A percentile compares a stretch with the other conserved stretches of the same genome.
These are phyloP conservation scores for Pseudocercospora pini-densiflorae DNA, from an alignment of 2,329 filamentous ascomycete genomes.

Conservation along the genomic window DNA sequence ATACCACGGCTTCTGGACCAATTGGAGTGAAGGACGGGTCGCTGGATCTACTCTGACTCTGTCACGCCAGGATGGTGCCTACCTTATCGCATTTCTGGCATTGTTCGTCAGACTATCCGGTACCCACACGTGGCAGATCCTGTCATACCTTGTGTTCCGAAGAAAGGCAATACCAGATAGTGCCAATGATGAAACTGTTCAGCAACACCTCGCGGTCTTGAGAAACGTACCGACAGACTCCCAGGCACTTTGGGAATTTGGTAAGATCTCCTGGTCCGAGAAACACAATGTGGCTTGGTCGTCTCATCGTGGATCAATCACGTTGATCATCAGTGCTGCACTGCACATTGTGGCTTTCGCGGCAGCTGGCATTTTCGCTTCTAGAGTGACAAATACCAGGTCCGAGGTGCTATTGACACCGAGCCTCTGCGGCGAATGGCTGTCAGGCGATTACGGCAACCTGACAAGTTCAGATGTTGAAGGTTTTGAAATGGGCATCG, in stretches of 20 bases:
- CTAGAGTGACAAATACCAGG: background rate
- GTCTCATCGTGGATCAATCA: background rate
- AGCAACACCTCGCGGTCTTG: background rate
- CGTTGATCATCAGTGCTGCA: background rate
- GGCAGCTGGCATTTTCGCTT: background rate
- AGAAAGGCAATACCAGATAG: no score
- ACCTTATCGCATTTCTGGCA: constrained; percentile 9
- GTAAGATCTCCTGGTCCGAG: background rate
- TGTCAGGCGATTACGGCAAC: no score
- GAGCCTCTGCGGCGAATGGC: no score
- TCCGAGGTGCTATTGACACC: background rate
- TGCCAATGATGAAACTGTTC: background rate
- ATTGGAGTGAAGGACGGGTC: background rate
- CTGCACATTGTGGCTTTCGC: background rate
- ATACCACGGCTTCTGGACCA: constrained; percentile 13
- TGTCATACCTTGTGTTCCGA: background rate
- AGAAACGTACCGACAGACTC: background rate
- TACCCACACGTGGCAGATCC: background rate
- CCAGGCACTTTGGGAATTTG: background rate
- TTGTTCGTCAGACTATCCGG: background rate
- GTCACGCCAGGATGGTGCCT: background rate
- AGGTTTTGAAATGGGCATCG: no score
- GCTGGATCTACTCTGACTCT: constrained; percentile 8
- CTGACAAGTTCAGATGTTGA: no score
- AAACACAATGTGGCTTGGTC: background rate